Percentiles rank a stretch among this genome's conserved stretches.
Evolutionary conservation across 2,329 filamentous ascomycete genomes (phyloP).

Genomic region (Calonectria honghensis): DNA sequence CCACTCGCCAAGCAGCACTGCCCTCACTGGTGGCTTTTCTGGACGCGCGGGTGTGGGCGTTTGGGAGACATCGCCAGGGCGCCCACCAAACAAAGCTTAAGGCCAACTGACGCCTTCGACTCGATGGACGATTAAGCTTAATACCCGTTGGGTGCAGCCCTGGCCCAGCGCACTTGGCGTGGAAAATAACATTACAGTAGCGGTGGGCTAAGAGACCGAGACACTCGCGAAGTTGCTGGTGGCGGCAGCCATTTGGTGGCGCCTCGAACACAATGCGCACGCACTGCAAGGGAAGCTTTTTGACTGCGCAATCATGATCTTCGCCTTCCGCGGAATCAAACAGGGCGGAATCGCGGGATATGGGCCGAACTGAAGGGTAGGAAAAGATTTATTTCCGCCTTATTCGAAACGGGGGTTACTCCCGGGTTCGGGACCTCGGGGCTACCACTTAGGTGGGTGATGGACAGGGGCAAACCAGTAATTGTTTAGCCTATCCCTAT

Average conservation of each 20-base stretch:
- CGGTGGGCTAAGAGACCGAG: neutral
- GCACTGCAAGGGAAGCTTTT: neutral
- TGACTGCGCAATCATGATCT: neutral
- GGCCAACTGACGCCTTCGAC: neutral
- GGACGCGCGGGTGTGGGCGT: neutral
- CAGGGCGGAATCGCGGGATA: constrained; percentile 5
- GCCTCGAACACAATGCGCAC: neutral
- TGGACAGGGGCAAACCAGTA: constrained; percentile 5
- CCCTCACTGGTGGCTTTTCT: constrained; percentile 3
- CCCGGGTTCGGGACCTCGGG: constrained; percentile 1
- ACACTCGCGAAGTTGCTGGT: constrained; percentile 8
- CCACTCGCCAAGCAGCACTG: constrained; percentile 1
- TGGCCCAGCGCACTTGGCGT: constrained; percentile 16
- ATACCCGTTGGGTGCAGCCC: constrained; percentile 8
- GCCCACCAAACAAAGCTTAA: constrained; percentile 19
- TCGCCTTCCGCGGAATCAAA: constrained; percentile 6
- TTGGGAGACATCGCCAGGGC: neutral
- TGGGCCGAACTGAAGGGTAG: neutral
- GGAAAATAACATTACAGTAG: constrained; percentile 17
- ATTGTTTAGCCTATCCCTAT: neutral
- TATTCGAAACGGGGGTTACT: neutral
- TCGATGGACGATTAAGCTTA: constrained; percentile 22
- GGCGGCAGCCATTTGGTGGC: constrained; percentile 4
- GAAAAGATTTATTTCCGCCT: constrained; percentile 12
- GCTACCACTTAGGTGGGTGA: constrained; percentile 2